phyloP scores from a whole-genome alignment of 805 yeast genomes.

The Candida multigemmis region DNA sequence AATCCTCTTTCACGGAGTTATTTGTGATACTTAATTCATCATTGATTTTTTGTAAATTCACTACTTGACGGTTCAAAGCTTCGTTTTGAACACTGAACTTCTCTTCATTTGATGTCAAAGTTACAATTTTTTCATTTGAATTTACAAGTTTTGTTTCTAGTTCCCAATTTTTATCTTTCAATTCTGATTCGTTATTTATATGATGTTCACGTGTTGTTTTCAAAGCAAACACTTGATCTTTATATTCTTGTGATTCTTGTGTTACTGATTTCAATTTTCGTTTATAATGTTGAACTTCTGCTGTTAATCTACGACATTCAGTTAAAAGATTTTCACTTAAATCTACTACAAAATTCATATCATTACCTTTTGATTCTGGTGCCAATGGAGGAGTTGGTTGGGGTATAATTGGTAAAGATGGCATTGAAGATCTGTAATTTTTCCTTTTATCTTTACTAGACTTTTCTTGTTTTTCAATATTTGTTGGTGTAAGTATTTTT shows the following conservation, averaged over 20 bases:
- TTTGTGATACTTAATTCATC: constrained; percentile 38
- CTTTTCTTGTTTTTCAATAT: neutral
- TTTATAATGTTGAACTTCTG: constrained; percentile 46
- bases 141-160: constrained; percentile 44
- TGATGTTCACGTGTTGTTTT: constrained; percentile 24
- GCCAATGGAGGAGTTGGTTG: constrained; percentile 23
- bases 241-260: constrained; percentile 32
- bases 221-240: constrained; percentile 24
- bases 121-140: constrained; percentile 34
- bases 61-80: constrained; percentile 20
- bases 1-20: constrained; percentile 29
- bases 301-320: constrained; percentile 64
- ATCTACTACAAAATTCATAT: constrained; percentile 65
- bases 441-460: neutral
- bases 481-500: too few species aligned
- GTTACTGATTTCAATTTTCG: constrained; percentile 30
- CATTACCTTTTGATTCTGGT: constrained; percentile 43
- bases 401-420: constrained; percentile 4
- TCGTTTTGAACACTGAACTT: constrained; percentile 23
- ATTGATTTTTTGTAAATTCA: constrained; percentile 32
- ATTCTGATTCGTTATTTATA: constrained; percentile 34
- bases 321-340: constrained; percentile 61
- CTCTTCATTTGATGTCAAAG: constrained; percentile 29
- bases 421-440: too few species aligned
- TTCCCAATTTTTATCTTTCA: constrained; percentile 59